These are phyloP conservation scores for Calonectria naviculata DNA, from an alignment of 2,329 filamentous ascomycete genomes.

Conservation along the genomic window DNA sequence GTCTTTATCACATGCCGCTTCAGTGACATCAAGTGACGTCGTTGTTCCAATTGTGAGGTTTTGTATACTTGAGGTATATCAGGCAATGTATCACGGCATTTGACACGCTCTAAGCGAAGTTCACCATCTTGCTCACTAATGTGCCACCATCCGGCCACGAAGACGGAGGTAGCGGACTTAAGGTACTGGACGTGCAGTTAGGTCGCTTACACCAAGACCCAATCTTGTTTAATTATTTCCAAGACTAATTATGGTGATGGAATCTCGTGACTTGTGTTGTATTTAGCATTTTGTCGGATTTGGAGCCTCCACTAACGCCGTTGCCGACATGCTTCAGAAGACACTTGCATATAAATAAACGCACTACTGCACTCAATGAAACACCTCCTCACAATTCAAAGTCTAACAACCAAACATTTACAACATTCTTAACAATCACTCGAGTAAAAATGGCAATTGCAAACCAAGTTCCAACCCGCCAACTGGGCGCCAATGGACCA, in stretches of 20 bases:
- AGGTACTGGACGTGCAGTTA: neutral
- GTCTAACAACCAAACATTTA: neutral
- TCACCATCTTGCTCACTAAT: neutral
- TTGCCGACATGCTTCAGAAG: neutral
- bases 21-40: too few relatives aligned
- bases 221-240: neutral
- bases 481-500: conserved; percentile 8
- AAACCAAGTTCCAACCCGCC: neutral
- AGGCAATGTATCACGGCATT: neutral
- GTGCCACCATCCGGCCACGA: neutral
- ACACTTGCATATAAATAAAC: neutral
- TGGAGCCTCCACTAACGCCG: neutral
- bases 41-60: too few relatives aligned
- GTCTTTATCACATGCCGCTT: neutral
- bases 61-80: neutral
- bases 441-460: neutral
- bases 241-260: neutral
- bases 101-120: neutral
- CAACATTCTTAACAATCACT: neutral
- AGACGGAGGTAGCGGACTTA: conserved; percentile 1
- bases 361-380: neutral
- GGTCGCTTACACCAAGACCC: neutral
- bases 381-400: neutral
- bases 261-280: neutral
- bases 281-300: neutral